Evolutionary conservation across 2,329 filamentous ascomycete species (phyloP).

Genomic region (Colletotrichum acutatum): DNA sequence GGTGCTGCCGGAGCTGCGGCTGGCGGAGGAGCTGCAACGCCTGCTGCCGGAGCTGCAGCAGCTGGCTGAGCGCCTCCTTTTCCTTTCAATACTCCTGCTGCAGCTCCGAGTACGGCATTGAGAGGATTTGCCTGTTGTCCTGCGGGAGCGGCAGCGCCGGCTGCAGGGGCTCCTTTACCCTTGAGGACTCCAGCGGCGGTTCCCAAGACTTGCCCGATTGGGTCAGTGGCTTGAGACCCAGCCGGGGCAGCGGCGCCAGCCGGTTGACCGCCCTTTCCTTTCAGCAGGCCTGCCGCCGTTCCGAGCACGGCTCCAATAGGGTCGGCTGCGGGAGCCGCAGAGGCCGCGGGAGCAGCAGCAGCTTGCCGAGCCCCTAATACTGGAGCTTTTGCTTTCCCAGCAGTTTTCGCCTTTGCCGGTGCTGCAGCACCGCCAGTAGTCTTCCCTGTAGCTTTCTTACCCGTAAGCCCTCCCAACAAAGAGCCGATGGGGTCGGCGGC

Average conservation of each 20-base stretch:
- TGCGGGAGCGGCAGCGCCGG: constrained; percentile 13
- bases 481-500: constrained; percentile 19
- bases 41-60: constrained; percentile 3
- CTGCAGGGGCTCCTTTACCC: constrained; percentile 18
- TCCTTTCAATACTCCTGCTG: constrained; percentile 18
- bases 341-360: constrained; percentile 3
- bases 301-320: constrained; percentile 18
- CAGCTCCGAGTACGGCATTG: constrained; percentile 18
- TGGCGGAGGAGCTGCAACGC: not conserved
- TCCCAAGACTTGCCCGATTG: constrained; percentile 13
- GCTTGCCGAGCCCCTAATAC: constrained; percentile 21
- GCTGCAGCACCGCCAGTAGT: not conserved
- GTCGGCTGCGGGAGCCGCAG: constrained; percentile 3
- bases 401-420: constrained; percentile 12
- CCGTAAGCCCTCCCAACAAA: constrained; percentile 8
- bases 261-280: constrained; percentile 24
- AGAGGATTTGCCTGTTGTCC: constrained; percentile 13
- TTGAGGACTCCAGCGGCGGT: constrained; percentile 28
- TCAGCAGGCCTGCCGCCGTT: constrained; percentile 18
- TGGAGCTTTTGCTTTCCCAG: not conserved
- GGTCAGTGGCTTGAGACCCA: constrained; percentile 21
- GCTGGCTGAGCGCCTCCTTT: constrained; percentile 20
- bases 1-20: constrained; percentile 1
- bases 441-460: constrained; percentile 15
- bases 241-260: constrained; percentile 27